A percentile compares a stretch with the other conserved stretches of the same genome.
Evolutionary conservation across 306 rosid genomes (phyloP).

Genomic region (Amphicarpaea edgeworthii): DNA sequence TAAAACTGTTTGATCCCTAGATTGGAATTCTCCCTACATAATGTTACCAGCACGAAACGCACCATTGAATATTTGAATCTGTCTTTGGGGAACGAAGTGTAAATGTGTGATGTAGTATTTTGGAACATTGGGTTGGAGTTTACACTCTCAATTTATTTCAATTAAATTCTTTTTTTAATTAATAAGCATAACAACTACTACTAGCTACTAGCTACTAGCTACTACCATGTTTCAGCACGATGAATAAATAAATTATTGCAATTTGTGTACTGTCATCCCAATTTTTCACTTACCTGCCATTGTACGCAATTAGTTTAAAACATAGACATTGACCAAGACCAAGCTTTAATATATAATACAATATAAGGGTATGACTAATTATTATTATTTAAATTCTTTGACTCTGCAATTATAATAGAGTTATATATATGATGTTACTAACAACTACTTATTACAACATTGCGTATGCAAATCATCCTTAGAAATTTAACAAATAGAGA

Average conservation of each 20-base stretch:
- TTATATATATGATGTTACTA: background rate
- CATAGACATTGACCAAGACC: background rate
- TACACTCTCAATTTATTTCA: too few relatives aligned
- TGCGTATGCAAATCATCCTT: constrained; percentile 25
- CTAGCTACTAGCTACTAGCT: too few relatives aligned
- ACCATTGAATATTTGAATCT: constrained; percentile 8
- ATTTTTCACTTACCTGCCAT: background rate
- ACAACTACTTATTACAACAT: constrained; percentile 5
- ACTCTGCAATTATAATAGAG: constrained; percentile 24
- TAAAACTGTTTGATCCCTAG: background rate
- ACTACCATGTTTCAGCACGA: background rate
- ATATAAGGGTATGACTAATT: constrained; percentile 1
- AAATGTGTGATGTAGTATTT: constrained; percentile 3
- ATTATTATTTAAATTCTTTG: constrained; percentile 13
- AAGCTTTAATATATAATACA: constrained; percentile 11
- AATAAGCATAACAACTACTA: too few relatives aligned
- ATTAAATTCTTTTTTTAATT: too few relatives aligned
- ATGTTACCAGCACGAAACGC: background rate
- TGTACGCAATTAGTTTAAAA: constrained; percentile 3
- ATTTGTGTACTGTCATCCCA: constrained; percentile 7
- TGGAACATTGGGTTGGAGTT: constrained; percentile 5
- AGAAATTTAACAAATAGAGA: constrained; percentile 21
- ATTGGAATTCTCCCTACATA: background rate
- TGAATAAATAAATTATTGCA: constrained; percentile 1
- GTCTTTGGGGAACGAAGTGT: background rate